Evolutionary conservation across 2,329 filamentous ascomycete genomes (phyloP).

Genomic region (Phoma sp.): DNA sequence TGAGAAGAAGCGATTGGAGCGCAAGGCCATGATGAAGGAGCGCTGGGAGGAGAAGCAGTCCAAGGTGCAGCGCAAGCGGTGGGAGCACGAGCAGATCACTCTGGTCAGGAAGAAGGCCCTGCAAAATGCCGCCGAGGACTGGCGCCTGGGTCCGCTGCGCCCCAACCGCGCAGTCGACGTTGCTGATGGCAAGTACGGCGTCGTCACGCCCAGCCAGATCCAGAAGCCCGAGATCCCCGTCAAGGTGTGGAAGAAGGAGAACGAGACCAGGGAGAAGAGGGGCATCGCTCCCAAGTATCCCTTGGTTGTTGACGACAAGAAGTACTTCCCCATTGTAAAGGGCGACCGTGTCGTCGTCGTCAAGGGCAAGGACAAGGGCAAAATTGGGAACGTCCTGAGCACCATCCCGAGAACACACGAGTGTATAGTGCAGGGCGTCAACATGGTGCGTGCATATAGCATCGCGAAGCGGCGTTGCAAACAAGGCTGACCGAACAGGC

Average conservation of each 20-base stretch:
- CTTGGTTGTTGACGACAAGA: conserved; percentile 37
- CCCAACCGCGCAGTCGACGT: conserved; percentile 75
- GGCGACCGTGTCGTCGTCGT: conserved; percentile 84
- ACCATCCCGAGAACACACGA: conserved; percentile 53
- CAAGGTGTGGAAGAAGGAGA: conserved; percentile 33
- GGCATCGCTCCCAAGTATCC: conserved; percentile 33
- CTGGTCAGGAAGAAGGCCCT: conserved; percentile 56
- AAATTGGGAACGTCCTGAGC: conserved; percentile 73
- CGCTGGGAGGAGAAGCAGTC: conserved; percentile 39
- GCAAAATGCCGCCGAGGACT: conserved; percentile 72
- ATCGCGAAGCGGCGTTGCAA: neutral
- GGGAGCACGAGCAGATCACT: conserved; percentile 32
- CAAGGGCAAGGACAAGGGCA: conserved; percentile 79
- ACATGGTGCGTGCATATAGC: conserved; percentile 40
- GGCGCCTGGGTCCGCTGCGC: conserved; percentile 76
- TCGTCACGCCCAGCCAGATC: conserved; percentile 48
- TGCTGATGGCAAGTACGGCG: conserved; percentile 64
- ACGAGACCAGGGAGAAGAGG: conserved; percentile 27
- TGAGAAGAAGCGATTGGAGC: conserved; percentile 34
- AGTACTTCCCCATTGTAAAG: conserved; percentile 46
- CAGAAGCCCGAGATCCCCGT: conserved; percentile 49
- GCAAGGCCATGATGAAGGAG: conserved; percentile 31
- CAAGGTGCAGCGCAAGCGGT: conserved; percentile 25
- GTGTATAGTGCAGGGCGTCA: conserved; percentile 48
- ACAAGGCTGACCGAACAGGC: conserved; percentile 36